Conservation (phyloP, 2,329 filamentous ascomycete species). For the Sporothrix brunneoviolacea region DNA sequence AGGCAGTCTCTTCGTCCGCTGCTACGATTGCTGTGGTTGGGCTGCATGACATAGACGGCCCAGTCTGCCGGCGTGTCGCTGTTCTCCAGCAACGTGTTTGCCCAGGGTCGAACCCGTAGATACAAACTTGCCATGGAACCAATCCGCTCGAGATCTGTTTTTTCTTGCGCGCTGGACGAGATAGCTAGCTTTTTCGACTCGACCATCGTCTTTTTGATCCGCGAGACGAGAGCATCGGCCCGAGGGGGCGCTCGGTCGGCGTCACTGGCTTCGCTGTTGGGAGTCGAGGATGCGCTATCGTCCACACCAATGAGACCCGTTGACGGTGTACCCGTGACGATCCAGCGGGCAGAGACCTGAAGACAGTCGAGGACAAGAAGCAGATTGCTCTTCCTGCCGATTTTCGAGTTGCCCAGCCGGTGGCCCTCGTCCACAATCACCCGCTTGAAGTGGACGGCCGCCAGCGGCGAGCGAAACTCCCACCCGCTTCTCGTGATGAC, state of each 20-base stretch:
- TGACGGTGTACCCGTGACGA: slow-evolving; percentile 85
- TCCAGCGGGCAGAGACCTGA: slow-evolving; percentile 71
- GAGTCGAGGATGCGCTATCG: slow-evolving; percentile 11
- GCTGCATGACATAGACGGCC: slow-evolving; percentile 63
- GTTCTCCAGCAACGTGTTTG: slow-evolving; percentile 45
- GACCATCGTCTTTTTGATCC: background rate
- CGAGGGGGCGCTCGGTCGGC: no score
- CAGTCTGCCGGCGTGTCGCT: slow-evolving; percentile 56
- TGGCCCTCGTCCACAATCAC: slow-evolving; percentile 93
- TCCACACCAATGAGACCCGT: slow-evolving; percentile 74
- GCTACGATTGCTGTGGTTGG: slow-evolving; percentile 42
- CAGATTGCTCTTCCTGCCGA: slow-evolving; percentile 48
- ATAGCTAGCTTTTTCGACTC: slow-evolving; percentile 21
- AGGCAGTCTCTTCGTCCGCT: slow-evolving; percentile 58
- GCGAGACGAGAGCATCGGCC: background rate
- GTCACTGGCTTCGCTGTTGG: background rate
- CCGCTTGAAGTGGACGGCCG: slow-evolving; percentile 72
- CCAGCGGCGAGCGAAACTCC: slow-evolving; percentile 48
- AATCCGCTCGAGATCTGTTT: slow-evolving; percentile 59
- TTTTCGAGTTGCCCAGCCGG: slow-evolving; percentile 62
- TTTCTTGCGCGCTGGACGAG: slow-evolving; percentile 44
- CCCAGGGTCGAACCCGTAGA: slow-evolving; percentile 72
- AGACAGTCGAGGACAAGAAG: slow-evolving; percentile 46
- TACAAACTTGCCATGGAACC: slow-evolving; percentile 63
- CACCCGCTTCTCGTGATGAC: slow-evolving; percentile 24